These are phyloP conservation scores for Pseudognaphalium luteoalbum DNA, from an alignment of 129 eudicot species.

Conservation along the genomic window DNA sequence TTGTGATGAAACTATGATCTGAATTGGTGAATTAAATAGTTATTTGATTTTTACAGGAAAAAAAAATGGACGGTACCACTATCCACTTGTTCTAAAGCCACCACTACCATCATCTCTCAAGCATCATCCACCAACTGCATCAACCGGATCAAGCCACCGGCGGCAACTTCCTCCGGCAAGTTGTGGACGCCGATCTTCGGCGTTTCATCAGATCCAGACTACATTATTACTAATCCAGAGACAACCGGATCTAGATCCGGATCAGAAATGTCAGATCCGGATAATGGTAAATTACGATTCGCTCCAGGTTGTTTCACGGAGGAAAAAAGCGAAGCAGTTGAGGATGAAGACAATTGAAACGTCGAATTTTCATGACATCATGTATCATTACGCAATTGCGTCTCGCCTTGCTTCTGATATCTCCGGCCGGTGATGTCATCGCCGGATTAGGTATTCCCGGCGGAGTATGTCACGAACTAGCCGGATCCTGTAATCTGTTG, in stretches of 20 bases:
- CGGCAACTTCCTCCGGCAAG: constrained; percentile 34
- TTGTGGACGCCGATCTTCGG: constrained; percentile 71
- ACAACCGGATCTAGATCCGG: background rate
- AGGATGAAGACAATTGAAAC: constrained; percentile 47
- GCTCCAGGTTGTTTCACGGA: constrained; percentile 57
- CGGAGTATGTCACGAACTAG: constrained; percentile 20
- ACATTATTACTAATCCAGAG: constrained; percentile 35
- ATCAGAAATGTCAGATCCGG: constrained; percentile 14
- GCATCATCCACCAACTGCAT: background rate
- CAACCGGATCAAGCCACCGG: constrained; percentile 24
- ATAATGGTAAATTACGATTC: constrained; percentile 29
- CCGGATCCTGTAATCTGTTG: constrained; percentile 15
- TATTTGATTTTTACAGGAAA: too few species aligned
- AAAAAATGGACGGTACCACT: constrained; percentile 51
- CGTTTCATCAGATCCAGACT: constrained; percentile 57
- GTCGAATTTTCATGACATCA: constrained; percentile 41
- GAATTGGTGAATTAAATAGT: too few species aligned
- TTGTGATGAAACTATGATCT: too few species aligned
- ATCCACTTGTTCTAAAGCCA: constrained; percentile 31
- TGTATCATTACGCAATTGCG: constrained; percentile 68
- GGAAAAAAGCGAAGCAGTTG: constrained; percentile 54
- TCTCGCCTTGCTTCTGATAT: constrained; percentile 57
- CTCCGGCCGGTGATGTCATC: constrained; percentile 27
- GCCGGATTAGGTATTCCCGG: constrained; percentile 11
- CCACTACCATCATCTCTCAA: constrained; percentile 31